Evolutionary conservation across 2,329 filamentous ascomycete genomes (phyloP).

Genomic region (Fusarium citri): DNA sequence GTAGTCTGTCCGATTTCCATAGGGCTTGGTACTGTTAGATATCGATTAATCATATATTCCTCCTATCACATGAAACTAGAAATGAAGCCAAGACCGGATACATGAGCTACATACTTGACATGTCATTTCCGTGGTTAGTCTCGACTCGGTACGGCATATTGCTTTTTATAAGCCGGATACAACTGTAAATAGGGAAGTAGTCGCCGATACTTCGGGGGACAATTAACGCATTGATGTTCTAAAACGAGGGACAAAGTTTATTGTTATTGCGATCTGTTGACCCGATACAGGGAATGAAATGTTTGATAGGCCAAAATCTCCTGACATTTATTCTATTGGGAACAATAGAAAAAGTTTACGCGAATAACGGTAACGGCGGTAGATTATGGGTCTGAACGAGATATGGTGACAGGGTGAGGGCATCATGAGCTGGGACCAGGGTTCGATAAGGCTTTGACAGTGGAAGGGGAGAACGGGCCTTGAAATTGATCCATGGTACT

Average conservation of each 20-base stretch:
- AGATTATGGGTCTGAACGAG: slow-evolving; percentile 16
- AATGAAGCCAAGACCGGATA: not conserved
- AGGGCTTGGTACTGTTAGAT: not conserved
- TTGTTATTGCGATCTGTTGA: slow-evolving; percentile 2
- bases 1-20: not conserved
- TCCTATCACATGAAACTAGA: not conserved
- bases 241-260: slow-evolving; percentile 1
- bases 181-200: not conserved
- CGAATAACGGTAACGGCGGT: slow-evolving; percentile 32
- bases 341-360: not conserved
- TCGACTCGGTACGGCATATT: slow-evolving; percentile 2
- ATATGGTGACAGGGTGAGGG: slow-evolving; percentile 13
- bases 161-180: slow-evolving; percentile 1
- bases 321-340: slow-evolving; percentile 9
- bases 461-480: not conserved
- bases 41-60: not conserved
- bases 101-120: not conserved
- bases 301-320: slow-evolving; percentile 16
- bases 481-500: not conserved
- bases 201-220: not conserved
- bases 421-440: slow-evolving; percentile 23
- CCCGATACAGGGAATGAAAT: not conserved
- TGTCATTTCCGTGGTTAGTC: not conserved
- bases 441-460: slow-evolving; percentile 19
- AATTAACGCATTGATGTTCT: not conserved